Base-by-base conservation (phyloP, 495 filamentous ascomycete species). In the Tuber borchii region DNA sequence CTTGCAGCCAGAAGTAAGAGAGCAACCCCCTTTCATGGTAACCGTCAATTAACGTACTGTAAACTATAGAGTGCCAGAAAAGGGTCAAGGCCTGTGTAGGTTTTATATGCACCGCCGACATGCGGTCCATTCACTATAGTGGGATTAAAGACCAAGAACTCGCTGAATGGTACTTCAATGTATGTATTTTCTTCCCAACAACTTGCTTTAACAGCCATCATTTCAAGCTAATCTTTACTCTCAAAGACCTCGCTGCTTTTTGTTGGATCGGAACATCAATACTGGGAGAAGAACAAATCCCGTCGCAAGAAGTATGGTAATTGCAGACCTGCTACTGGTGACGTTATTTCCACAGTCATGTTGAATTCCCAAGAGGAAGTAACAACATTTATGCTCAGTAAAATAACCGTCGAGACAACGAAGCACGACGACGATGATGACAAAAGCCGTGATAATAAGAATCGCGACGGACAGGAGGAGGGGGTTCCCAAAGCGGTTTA, bases 1-100 rank as follows among this genome's bases (percentile, higher is more conserved):
- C 83, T 88, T 40, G 83, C 77, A 37, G 80, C 80, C 69, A 75
- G 84, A 76, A 84, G 86, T 85, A 84, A 72, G 61, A 31, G 10
- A 65, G n/a, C 16, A 0, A 16, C 16, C n/a, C n/a, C 56, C 56
- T 6, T 17, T 6, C 2, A 17, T 31, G 9, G 56, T 31, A 65
- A 65, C n/a, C 5, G 0, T 31, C n/a, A 2, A 31, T 31, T 65
- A 31, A 65, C 56, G 3, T 65, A 65, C 56, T 31, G n/a, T 65
- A 31, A 26, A 26, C n/a, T 31, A 10, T 17, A 65, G 56, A 17
- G 14, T 65, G 56, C 56, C n/a, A 65, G 26, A 65, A 31, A 65
- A 65, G 16, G 26, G 56, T 65, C n/a, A 65, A 65, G 5, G 56
- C 56, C 14, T 31, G 9, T 65, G 56, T 65, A 65, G 26, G 56